Conservation (phyloP, 169 alveolate genomes). For the Sarcocystis neurona region DNA sequence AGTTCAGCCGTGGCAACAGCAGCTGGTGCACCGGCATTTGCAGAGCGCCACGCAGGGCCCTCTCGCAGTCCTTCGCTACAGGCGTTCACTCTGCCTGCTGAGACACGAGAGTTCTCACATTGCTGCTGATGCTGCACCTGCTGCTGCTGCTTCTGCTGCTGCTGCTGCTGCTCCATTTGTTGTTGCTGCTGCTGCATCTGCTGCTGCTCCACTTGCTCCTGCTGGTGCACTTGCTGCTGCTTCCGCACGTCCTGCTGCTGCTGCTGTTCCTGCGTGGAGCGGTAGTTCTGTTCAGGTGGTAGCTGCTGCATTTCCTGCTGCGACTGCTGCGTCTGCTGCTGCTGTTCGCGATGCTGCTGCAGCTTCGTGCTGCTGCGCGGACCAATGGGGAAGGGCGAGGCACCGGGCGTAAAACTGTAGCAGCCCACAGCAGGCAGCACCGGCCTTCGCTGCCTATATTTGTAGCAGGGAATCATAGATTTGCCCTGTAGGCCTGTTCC, state of each 20-base stretch:
- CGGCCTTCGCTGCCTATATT: too few species aligned
- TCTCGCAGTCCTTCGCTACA: not conserved
- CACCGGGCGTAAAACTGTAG: too few species aligned
- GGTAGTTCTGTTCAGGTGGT: too few species aligned
- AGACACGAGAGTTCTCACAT: not conserved
- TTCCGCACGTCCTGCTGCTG: not conserved
- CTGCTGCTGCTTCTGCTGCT: not conserved
- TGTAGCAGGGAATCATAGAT: too few species aligned
- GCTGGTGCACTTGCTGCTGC: not conserved
- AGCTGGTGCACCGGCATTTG: not conserved
- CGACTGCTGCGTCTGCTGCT: not conserved
- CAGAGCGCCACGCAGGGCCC: not conserved
- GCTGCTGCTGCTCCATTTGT: not conserved
- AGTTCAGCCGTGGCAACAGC: too few species aligned
- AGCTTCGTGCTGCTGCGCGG: too few species aligned
- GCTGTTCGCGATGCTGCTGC: too few species aligned
- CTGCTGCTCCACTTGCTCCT: not conserved
- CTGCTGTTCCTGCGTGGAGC: too few species aligned
- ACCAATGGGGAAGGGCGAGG: too few species aligned
- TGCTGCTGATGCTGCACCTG: not conserved
- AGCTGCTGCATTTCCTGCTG: not conserved
- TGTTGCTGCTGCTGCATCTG: not conserved
- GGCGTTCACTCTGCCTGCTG: not conserved
- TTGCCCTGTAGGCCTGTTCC: too few species aligned
- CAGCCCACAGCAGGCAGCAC: too few species aligned